A percentile compares a stretch with the other conserved stretches of the same genome.
These are phyloP conservation scores for Chaetoceros muelleri DNA, from an alignment of 108 stramenopile genomes.

Conservation along the genomic window DNA sequence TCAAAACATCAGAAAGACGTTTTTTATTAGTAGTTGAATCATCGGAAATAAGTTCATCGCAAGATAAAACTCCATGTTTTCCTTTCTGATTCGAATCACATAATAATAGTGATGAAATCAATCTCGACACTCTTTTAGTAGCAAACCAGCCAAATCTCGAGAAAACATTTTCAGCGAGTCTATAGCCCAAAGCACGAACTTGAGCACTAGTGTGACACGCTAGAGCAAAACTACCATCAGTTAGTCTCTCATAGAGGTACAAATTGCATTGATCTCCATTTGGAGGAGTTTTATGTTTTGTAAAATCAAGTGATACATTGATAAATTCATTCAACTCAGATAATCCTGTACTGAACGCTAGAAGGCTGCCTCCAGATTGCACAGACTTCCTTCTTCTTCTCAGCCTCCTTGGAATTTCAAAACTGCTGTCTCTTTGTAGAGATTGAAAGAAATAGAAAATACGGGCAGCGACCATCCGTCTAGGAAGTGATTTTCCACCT, in stretches of 20 bases:
- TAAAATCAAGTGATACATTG: not conserved
- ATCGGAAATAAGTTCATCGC: slow-evolving; percentile 35
- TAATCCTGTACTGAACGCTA: slow-evolving; percentile 6
- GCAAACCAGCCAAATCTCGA: slow-evolving; percentile 77
- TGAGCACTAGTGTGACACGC: slow-evolving; percentile 79
- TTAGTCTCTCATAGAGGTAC: slow-evolving; percentile 56
- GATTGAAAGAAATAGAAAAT: slow-evolving; percentile 54
- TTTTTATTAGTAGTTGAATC: slow-evolving; percentile 64
- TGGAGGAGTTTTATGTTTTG: not conserved
- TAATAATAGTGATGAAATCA: slow-evolving; percentile 49
- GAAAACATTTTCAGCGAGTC: slow-evolving; percentile 66
- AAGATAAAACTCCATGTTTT: slow-evolving; percentile 61
- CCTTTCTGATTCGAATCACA: slow-evolving; percentile 47
- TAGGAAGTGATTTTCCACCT: slow-evolving; percentile 63
- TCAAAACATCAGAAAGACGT: slow-evolving; percentile 75
- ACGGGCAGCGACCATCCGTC: slow-evolving; percentile 60
- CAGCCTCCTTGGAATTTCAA: slow-evolving; percentile 64
- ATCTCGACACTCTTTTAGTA: slow-evolving; percentile 37
- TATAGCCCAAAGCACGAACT: slow-evolving; percentile 62
- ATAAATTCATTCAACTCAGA: slow-evolving; percentile 9
- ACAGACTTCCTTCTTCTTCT: slow-evolving; percentile 15
- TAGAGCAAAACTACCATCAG: slow-evolving; percentile 72
- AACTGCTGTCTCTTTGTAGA: slow-evolving; percentile 55
- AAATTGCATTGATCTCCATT: slow-evolving; percentile 6
- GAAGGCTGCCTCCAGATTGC: slow-evolving; percentile 21